These are phyloP conservation scores for Sarcodon sp. DNA, from an alignment of 768 basidiomycete genomes.

Conservation along the genomic window DNA sequence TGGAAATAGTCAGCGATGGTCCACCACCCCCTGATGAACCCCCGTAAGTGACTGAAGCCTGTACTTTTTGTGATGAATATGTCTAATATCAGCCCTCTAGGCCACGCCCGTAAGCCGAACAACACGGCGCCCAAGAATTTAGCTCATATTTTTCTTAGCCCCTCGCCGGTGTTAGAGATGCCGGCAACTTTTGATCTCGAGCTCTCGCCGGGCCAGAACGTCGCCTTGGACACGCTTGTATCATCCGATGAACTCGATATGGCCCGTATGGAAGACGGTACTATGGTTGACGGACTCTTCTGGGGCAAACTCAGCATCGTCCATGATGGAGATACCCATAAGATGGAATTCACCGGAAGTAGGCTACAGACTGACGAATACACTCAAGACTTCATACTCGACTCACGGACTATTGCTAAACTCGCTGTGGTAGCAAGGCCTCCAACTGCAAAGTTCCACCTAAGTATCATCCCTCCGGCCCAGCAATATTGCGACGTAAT, in stretches of 20 bases:
- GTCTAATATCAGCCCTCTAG: conserved; percentile 13
- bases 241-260: conserved; percentile 76
- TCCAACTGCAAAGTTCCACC: conserved; percentile 60
- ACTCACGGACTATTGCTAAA: conserved; percentile 66
- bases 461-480: conserved; percentile 60
- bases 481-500: conserved; percentile 75
- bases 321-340: conserved; percentile 64
- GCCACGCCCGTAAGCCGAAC: conserved; percentile 33
- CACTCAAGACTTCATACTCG: conserved; percentile 58
- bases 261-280: conserved; percentile 87
- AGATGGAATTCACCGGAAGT: conserved; percentile 76
- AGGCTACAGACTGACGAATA: conserved; percentile 53
- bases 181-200: conserved; percentile 77
- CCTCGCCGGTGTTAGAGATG: conserved; percentile 76
- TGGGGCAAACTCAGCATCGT: conserved; percentile 83
- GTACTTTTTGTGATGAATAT: not conserved
- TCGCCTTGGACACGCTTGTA: conserved; percentile 70
- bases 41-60: conserved; percentile 38
- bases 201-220: conserved; percentile 63
- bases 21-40: conserved; percentile 71
- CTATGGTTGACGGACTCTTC: conserved; percentile 72
- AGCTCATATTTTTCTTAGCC: conserved; percentile 16
- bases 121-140: conserved; percentile 4
- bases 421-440: conserved; percentile 67
- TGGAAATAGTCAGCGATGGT: conserved; percentile 77